A percentile compares a stretch with the other conserved stretches of the same genome.
These are phyloP conservation scores for Pontederia paniculata DNA, from an alignment of 176 grass and related monocot genomes.

Conservation along the genomic window DNA sequence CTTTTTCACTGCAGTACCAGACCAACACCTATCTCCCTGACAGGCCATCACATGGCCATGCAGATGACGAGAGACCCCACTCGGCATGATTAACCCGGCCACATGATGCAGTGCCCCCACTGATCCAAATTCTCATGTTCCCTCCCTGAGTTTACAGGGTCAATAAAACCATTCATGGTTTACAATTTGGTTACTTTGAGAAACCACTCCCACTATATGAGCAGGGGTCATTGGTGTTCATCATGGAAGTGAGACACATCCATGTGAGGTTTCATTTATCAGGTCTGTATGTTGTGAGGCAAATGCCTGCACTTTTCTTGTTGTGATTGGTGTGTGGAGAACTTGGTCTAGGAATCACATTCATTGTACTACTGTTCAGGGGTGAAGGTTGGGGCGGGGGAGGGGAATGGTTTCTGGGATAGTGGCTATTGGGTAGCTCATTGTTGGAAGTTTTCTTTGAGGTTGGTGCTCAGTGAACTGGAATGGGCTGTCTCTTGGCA, in stretches of 20 bases:
- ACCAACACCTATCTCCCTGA: slow-evolving; percentile 21
- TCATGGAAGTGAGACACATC: not conserved
- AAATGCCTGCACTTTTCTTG: too few species aligned
- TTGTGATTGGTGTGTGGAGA: too few species aligned
- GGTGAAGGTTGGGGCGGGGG: not conserved
- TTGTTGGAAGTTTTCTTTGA: not conserved
- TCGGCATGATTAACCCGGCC: slow-evolving; percentile 35
- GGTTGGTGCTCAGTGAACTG: slow-evolving; percentile 4
- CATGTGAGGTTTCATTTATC: not conserved
- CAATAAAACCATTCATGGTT: too few species aligned
- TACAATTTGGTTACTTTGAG: too few species aligned
- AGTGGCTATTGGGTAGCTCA: not conserved
- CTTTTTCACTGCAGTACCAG: not conserved
- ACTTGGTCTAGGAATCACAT: not conserved
- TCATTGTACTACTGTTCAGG: not conserved
- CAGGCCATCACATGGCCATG: slow-evolving; percentile 37
- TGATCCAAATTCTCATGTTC: slow-evolving; percentile 10
- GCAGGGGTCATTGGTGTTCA: too few species aligned
- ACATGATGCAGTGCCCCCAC: slow-evolving; percentile 35
- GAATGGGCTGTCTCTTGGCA: slow-evolving; percentile 2
- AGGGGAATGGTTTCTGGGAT: not conserved
- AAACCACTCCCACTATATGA: too few species aligned
- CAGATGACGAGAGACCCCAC: slow-evolving; percentile 25
- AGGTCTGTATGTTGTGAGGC: not conserved
- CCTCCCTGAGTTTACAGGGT: too few species aligned